Base-by-base conservation (phyloP, 306 rosid species). In the Prunus mume region DNA sequence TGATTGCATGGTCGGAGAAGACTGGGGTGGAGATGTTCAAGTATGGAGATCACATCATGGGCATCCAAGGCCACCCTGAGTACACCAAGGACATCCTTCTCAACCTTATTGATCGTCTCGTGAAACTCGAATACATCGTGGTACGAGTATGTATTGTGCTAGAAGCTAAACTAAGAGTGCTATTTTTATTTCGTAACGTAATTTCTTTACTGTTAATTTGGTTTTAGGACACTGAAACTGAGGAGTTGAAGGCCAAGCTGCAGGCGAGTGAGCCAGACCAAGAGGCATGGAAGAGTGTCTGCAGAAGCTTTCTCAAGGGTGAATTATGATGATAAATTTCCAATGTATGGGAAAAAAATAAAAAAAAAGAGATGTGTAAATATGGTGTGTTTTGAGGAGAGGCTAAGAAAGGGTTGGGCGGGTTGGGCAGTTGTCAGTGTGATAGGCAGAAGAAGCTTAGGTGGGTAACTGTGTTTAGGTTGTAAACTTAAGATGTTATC, bases 21-120 rank as follows among this genome's bases (percentile, higher is more conserved):
- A 87, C 93, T 0, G 88, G 85, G n/a, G 81, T 92, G 38, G 98
- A 95, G 73, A 88, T 92, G 87, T 95, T 92, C 60, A 85, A 41
- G 78, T 83, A 80, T 60, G 96, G 91, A 25, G 91, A 95, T 20
- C 89, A 92, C 84, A 86, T 95, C 1, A 75, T 95, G 90, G 95
- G 98, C 28, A 95, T 92, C 76, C 98, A 95, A 73, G 98, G 98
- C 13, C 98, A 95, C 82, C 98, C 98, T n/a, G 98, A 95, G 75
- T 95, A 89, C 84, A 84, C 83, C 71, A 56, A 75, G 63, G 98
- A 94, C 82, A 90, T 94, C 54, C 90, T 94, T 41, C 72, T 85
- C 0, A 87, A 91, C 75, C 93, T 91, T 13, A 84, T 90, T 65
- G 93, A 94, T 50, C 98, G 95, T 18, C 87, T 94, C 8, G 80